Evolutionary conservation across 306 rosid genomes (phyloP).

Genomic region (Spatholobus suberectus): DNA sequence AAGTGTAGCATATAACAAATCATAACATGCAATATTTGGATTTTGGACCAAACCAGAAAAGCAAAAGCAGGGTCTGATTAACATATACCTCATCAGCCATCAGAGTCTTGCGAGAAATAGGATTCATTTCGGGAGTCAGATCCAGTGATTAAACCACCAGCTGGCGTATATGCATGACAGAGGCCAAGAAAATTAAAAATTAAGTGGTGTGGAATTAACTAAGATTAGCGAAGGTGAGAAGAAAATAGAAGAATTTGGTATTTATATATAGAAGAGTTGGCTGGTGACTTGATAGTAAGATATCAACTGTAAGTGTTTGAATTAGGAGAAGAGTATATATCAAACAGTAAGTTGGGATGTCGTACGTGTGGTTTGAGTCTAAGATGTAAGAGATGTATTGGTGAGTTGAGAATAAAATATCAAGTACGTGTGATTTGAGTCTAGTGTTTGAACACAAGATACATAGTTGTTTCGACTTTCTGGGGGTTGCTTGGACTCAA

Average conservation of each 20-base stretch:
- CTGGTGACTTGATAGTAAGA: slow-evolving; percentile 27
- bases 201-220: not conserved
- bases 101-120: not conserved
- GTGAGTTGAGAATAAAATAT: slow-evolving; percentile 16
- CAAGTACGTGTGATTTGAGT: too few species aligned
- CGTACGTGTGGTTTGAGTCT: slow-evolving; percentile 25
- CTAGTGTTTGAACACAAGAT: slow-evolving; percentile 17
- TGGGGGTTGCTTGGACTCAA: slow-evolving; percentile 28
- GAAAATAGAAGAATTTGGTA: not conserved
- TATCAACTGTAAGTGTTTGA: slow-evolving; percentile 38
- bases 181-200: not conserved
- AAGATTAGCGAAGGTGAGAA: not conserved
- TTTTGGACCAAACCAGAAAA: not conserved
- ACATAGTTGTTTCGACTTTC: not conserved
- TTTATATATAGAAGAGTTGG: slow-evolving; percentile 16
- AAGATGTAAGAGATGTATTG: slow-evolving; percentile 13
- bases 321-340: slow-evolving; percentile 40
- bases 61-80: not conserved
- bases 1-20: not conserved
- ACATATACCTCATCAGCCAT: slow-evolving; percentile 1
- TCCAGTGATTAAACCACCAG: slow-evolving; percentile 44
- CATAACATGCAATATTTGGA: not conserved
- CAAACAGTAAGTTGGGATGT: slow-evolving; percentile 40
- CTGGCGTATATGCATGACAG: not conserved
- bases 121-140: slow-evolving; percentile 41